Evolutionary conservation across 768 basidiomycete genomes (phyloP).

Genomic region (Panaeolus papilionaceus): DNA sequence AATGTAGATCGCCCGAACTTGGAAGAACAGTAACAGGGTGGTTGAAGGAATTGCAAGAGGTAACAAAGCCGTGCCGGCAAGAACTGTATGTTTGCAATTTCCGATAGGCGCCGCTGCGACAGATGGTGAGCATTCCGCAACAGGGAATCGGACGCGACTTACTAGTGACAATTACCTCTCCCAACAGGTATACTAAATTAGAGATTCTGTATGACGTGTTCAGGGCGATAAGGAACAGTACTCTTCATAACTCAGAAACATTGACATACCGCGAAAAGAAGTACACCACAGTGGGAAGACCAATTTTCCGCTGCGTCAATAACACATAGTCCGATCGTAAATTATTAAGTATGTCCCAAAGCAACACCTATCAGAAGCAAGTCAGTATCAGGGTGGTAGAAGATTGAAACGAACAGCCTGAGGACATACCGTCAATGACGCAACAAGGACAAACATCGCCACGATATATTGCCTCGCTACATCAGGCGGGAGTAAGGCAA

Average conservation of each 20-base stretch:
- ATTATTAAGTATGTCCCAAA: constrained; percentile 35
- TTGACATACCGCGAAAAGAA: constrained; percentile 27
- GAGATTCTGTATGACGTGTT: not conserved
- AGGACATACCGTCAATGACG: not conserved
- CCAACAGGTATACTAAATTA: constrained; percentile 18
- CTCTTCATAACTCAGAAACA: constrained; percentile 12
- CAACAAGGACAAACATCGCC: not conserved
- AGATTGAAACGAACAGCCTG: not conserved
- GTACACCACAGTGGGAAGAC: constrained; percentile 29
- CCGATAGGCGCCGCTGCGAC: constrained; percentile 23
- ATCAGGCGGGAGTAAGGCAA: not conserved
- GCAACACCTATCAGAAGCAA: constrained; percentile 21
- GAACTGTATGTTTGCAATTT: constrained; percentile 14
- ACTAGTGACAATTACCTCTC: constrained; percentile 21
- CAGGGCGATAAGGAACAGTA: not conserved
- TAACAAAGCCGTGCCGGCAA: constrained; percentile 7
- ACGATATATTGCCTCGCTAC: not conserved
- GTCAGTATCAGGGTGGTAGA: not conserved
- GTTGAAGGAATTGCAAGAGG: constrained; percentile 20
- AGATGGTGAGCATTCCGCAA: not conserved
- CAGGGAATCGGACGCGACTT: not conserved
- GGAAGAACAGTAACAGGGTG: constrained; percentile 23
- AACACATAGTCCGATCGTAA: constrained; percentile 27
- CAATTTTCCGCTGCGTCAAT: constrained; percentile 22
- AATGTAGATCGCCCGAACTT: constrained; percentile 25